Base-by-base conservation (phyloP, 2,329 filamentous ascomycete species). In the Trichoderma sp. region DNA sequence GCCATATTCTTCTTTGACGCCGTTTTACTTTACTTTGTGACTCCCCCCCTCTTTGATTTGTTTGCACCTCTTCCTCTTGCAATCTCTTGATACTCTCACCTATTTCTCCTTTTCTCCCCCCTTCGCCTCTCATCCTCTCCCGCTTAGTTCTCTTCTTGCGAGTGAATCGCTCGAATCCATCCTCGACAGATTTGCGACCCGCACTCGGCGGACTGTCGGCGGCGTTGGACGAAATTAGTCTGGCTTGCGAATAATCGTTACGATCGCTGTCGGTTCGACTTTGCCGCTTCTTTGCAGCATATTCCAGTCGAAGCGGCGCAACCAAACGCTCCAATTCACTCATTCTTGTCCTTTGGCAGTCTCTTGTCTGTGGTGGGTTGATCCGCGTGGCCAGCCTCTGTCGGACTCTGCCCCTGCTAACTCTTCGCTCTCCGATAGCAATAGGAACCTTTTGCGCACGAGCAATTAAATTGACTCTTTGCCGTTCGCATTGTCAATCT, bases 161-260 rank as follows among this genome's bases (percentile, higher is more conserved):
- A 56, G 43, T 66, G 26, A 57, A 32, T 71, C 61, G 68, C 64
- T 60, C 67, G 28, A 64, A 43, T 67, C 58, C 62, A 69, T 62
- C 36, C 70, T 71, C 56, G 47, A 58, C 66, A 32, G 32, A 43
- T 60, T 64, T 57, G 47, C 51, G 56, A 64, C 60, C 73, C 67
- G 61, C 69, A 63, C 51, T 71, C 69, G 69, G 69, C 61, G 69
- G 69, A 53, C 60, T 71, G 68, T 71, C 60, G 68, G 68, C 30
- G 68, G 34, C 61, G 30, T 57, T 63, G 30, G 61, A 65, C 34
- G 61, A 47, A 30, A 28, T 60, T 65, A 53, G 51, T 32, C 51
- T 47, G 47, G 47, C 26, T 34, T 68, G 65, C 34, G 51, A 68
- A 68, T 24, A 58, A 68, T 28, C 26, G 65, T 26, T 57, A 26